These are phyloP conservation scores for Suhomyces yuchorum DNA, from an alignment of 1,139 yeast genomes.

Conservation along the genomic window DNA sequence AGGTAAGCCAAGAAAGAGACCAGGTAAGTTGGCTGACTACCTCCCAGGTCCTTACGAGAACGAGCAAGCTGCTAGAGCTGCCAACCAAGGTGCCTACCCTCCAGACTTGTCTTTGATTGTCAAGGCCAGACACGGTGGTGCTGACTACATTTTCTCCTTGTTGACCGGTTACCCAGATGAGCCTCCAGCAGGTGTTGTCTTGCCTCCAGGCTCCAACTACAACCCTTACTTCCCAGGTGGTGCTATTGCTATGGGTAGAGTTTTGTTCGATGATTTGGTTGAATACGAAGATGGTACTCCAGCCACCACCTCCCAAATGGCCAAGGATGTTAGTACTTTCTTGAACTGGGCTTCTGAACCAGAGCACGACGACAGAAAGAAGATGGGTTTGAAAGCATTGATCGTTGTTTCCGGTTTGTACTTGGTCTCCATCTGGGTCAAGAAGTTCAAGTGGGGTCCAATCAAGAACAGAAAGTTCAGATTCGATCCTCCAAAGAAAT, in stretches of 20 bases:
- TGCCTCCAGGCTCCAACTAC: conserved; percentile 94
- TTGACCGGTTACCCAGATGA: conserved; percentile 99
- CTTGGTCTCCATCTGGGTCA: conserved; percentile 85
- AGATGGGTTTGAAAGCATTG: conserved; percentile 92
- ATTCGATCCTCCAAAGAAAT: conserved; percentile 87
- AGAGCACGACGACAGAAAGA: conserved; percentile 98
- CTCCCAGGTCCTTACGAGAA: conserved; percentile 95
- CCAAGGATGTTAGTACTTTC: conserved; percentile 95
- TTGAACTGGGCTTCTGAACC: conserved; percentile 99
- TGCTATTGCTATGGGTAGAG: conserved; percentile 98
- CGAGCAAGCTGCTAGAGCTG: conserved; percentile 99
- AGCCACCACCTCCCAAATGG: conserved; percentile 98
- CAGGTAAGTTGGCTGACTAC: conserved; percentile 96
- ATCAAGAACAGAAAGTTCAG: conserved; percentile 93
- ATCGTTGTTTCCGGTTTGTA: conserved; percentile 77
- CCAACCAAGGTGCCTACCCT: conserved; percentile 98
- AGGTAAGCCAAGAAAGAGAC: conserved; percentile 97
- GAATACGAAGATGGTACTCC: conserved; percentile 99
- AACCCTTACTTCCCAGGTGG: conserved; percentile 99
- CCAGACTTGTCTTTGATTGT: conserved; percentile 97
- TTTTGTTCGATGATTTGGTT: conserved; percentile 92
- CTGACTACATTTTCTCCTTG: conserved; percentile 91
- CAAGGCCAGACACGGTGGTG: conserved; percentile 99
- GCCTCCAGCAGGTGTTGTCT: conserved; percentile 94
- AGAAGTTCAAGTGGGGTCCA: conserved; percentile 98